phyloP scores from a whole-genome alignment of 257 asterid species.

The Nicotiana obtusifolia region DNA sequence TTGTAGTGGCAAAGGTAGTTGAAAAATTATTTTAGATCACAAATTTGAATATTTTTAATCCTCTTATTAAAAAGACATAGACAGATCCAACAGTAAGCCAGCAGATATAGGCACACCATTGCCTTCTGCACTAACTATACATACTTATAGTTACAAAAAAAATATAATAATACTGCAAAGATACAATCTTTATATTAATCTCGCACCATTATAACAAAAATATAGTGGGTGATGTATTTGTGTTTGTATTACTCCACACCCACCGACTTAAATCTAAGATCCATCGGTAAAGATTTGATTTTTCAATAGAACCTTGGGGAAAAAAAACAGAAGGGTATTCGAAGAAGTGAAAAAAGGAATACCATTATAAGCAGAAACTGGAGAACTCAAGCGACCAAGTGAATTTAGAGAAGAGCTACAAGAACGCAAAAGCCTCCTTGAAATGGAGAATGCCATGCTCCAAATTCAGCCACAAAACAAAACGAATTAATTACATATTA shows the following conservation, averaged over 20 bases:
- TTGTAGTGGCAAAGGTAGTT: too few relatives aligned
- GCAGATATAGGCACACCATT: not conserved
- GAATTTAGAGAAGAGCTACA: slow-evolving; percentile 6
- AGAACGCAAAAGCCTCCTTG: slow-evolving; percentile 13
- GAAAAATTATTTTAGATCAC: too few relatives aligned
- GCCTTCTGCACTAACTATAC: not conserved
- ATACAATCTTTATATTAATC: not conserved
- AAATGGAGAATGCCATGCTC: slow-evolving; percentile 24
- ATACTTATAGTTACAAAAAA: not conserved
- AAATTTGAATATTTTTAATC: too few relatives aligned
- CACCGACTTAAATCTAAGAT: not conserved
- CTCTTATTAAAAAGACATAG: not conserved
- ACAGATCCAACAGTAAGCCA: not conserved
- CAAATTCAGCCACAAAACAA: not conserved
- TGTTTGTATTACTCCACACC: not conserved
- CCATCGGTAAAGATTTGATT: not conserved
- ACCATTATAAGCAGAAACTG: slow-evolving; percentile 15
- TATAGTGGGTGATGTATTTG: not conserved
- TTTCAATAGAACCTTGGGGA: not conserved
- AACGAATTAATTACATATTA: not conserved
- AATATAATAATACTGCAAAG: not conserved
- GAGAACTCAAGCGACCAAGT: not conserved
- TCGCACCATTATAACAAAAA: not conserved
- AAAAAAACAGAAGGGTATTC: not conserved
- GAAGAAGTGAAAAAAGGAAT: not conserved